phyloP scores from a whole-genome alignment of 306 rosid genomes.

The Pyrus bretschneideri region DNA sequence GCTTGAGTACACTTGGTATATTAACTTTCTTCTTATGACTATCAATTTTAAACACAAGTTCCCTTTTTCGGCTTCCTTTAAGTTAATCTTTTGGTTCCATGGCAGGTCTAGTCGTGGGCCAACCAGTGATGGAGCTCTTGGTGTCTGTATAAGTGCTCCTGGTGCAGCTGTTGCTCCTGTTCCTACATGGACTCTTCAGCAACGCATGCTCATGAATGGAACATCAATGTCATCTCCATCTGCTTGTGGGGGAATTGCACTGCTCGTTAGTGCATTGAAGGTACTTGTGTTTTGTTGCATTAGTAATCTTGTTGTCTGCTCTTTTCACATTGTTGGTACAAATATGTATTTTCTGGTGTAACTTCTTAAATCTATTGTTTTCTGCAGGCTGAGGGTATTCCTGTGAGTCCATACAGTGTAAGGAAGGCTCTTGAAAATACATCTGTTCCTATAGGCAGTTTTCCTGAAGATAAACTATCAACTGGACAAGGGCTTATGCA shows the following conservation, averaged over 20 bases:
- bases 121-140: slow-evolving; percentile 93
- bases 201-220: slow-evolving; percentile 98
- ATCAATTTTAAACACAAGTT: slow-evolving; percentile 4
- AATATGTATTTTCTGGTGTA: slow-evolving; percentile 10
- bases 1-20: slow-evolving; percentile 94
- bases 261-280: slow-evolving; percentile 94
- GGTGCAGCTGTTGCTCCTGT: slow-evolving; percentile 99
- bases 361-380: slow-evolving; percentile 16
- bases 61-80: background rate
- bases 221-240: slow-evolving; percentile 99
- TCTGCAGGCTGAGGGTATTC: slow-evolving; percentile 78
- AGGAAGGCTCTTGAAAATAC: slow-evolving; percentile 94
- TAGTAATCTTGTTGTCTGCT: slow-evolving; percentile 8
- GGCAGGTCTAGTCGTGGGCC: slow-evolving; percentile 99
- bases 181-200: slow-evolving; percentile 98
- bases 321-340: slow-evolving; percentile 16
- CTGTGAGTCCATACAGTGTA: slow-evolving; percentile 83
- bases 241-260: slow-evolving; percentile 96
- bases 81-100: slow-evolving; percentile 8
- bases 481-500: slow-evolving; percentile 98
- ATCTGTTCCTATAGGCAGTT: slow-evolving; percentile 58
- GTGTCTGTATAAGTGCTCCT: slow-evolving; percentile 91
- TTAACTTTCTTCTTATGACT: slow-evolving; percentile 15
- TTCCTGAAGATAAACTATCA: slow-evolving; percentile 79
- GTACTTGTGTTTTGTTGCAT: slow-evolving; percentile 25